These are phyloP conservation scores for Purshia tridentata DNA, from an alignment of 306 rosid species.

Conservation along the genomic window DNA sequence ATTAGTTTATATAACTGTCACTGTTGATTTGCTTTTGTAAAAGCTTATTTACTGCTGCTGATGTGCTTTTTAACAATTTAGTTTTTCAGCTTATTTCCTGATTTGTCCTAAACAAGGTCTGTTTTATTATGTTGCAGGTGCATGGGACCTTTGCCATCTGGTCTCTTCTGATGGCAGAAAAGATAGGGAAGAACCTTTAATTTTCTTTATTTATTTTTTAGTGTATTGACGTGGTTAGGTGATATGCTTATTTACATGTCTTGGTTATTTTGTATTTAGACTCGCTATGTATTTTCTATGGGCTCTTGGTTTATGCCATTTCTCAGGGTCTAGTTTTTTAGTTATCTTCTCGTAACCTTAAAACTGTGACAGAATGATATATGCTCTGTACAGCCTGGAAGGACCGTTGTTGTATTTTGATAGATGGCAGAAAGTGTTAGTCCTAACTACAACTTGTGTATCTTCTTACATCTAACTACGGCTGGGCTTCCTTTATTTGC, in stretches of 20 bases:
- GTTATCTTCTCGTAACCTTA: slow-evolving; percentile 34
- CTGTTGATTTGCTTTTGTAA: not conserved
- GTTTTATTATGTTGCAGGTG: slow-evolving; percentile 35
- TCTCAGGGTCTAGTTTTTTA: slow-evolving; percentile 28
- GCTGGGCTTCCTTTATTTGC: not conserved
- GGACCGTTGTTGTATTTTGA: slow-evolving; percentile 21
- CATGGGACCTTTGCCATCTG: slow-evolving; percentile 24
- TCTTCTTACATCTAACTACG: slow-evolving; percentile 9
- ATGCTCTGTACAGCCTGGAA: slow-evolving; percentile 38
- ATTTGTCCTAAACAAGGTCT: not conserved
- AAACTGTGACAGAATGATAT: slow-evolving; percentile 32
- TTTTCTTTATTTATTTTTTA: slow-evolving; percentile 13
- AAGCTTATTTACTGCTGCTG: not conserved
- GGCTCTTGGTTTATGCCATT: slow-evolving; percentile 38
- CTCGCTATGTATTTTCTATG: slow-evolving; percentile 16
- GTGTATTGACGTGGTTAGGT: slow-evolving; percentile 45
- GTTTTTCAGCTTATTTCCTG: not conserved
- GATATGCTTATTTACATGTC: slow-evolving; percentile 30
- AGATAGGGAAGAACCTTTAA: slow-evolving; percentile 29
- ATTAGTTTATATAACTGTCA: not conserved
- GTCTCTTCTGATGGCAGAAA: slow-evolving; percentile 40
- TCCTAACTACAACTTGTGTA: slow-evolving; percentile 24
- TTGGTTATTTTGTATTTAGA: slow-evolving; percentile 34
- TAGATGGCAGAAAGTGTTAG: slow-evolving; percentile 27
- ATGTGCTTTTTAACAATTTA: not conserved